Percentiles rank a stretch among this genome's conserved stretches.
Evolutionary conservation across 352 stramenopile species (phyloP).

Genomic region (Globisporangium parvum): DNA sequence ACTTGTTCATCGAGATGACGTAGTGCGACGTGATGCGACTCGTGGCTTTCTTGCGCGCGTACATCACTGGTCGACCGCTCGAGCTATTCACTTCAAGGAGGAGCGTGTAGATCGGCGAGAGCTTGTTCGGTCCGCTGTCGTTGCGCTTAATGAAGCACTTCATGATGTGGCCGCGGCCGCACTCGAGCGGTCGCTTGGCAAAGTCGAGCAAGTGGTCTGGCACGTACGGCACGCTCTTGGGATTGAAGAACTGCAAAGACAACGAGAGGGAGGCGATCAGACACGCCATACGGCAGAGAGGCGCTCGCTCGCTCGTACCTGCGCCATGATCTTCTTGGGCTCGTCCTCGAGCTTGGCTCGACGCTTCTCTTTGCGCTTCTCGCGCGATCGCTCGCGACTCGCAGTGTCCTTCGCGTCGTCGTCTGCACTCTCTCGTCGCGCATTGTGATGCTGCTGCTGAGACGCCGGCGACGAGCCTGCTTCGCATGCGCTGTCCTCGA

Average conservation of each 20-base stretch:
- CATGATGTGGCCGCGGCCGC: slow-evolving; percentile 69
- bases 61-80: slow-evolving; percentile 78
- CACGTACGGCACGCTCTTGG: slow-evolving; percentile 76
- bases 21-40: slow-evolving; percentile 82
- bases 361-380: slow-evolving; percentile 47
- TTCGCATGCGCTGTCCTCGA: slow-evolving; percentile 19
- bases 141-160: slow-evolving; percentile 90
- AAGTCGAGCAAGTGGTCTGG: slow-evolving; percentile 80
- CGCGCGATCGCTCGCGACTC: slow-evolving; percentile 31
- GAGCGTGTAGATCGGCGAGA: slow-evolving; percentile 79
- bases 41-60: slow-evolving; percentile 70
- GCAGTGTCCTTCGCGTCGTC: slow-evolving; percentile 29
- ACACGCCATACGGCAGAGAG: background rate
- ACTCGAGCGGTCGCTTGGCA: slow-evolving; percentile 68
- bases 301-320: slow-evolving; percentile 19
- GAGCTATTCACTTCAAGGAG: slow-evolving; percentile 83
- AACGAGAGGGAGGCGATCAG: background rate
- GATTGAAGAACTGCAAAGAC: slow-evolving; percentile 68
- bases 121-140: slow-evolving; percentile 64
- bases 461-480: slow-evolving; percentile 11
- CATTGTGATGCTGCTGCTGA: background rate
- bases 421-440: slow-evolving; percentile 11
- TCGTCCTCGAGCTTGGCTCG: slow-evolving; percentile 60
- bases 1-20: slow-evolving; percentile 83
- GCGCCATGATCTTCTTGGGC: slow-evolving; percentile 57